Evolutionary conservation across 116 monocot genomes (phyloP).

Genomic region (Phalaenopsis hybrid): DNA sequence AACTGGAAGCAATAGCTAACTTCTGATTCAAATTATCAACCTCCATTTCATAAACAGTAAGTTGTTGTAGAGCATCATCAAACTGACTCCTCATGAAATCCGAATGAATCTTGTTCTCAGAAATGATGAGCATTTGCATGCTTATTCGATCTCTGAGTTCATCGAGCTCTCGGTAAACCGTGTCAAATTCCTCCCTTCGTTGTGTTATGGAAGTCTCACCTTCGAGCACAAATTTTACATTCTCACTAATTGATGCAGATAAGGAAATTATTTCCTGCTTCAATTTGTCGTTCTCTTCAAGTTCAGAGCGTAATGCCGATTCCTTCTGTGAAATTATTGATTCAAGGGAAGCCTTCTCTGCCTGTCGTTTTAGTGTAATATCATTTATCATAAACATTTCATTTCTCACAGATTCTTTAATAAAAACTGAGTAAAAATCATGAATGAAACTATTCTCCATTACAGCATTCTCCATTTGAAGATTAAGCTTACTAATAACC

Average conservation of each 20-base stretch:
- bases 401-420: conserved; percentile 16
- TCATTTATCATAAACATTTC: conserved; percentile 13
- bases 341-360: conserved; percentile 20
- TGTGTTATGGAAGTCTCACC: conserved; percentile 20
- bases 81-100: conserved; percentile 25
- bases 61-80: conserved; percentile 32
- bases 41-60: conserved; percentile 22
- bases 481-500: conserved; percentile 14
- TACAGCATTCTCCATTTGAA: conserved; percentile 13
- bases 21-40: conserved; percentile 27
- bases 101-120: conserved; percentile 21
- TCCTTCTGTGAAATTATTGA: conserved; percentile 16
- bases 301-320: conserved; percentile 3
- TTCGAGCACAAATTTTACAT: conserved; percentile 27
- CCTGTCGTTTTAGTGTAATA: conserved; percentile 12
- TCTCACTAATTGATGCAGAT: conserved; percentile 18
- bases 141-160: conserved; percentile 29
- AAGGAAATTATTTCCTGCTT: conserved; percentile 13
- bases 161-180: conserved; percentile 25
- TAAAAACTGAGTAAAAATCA: conserved; percentile 14
- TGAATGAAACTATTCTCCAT: conserved; percentile 18
- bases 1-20: conserved; percentile 16
- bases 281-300: conserved; percentile 23
- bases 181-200: conserved; percentile 30
- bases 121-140: conserved; percentile 31